Base-by-base conservation (phyloP, 2,329 filamentous ascomycete species). In the Lecanicillium sp. region DNA sequence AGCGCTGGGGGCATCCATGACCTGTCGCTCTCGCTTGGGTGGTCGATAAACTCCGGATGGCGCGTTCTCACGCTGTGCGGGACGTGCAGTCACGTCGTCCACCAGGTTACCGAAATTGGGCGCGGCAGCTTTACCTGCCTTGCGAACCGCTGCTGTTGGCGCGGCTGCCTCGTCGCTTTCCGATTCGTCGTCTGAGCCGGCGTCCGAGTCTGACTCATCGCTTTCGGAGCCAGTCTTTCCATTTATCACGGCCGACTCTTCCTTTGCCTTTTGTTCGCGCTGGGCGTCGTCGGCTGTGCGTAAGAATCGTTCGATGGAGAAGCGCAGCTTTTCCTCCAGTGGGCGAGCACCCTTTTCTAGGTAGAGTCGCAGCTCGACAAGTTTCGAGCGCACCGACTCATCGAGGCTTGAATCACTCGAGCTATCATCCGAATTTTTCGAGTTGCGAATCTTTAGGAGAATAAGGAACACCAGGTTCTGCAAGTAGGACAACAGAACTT, bases 301-400 rank as follows among this genome's bases (percentile, higher is more conserved):
- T 15, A 98, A 71, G 18, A 96, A 88, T 56, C 94, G 92, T 61
- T 97, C 90, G 53, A 98, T 87, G 58, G 96, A 89, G 62, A 96
- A 98, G 49, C 88, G 90, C 45, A 98, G 65, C 51, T 89, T 85
- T 49, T 84, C 83, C 62, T 98, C 94, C 13, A 97, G 66, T 0
- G 92, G 92, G 13, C 86, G 79, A 4, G 95, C 85, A 48, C 92
- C 94, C 57, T 88, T 88, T 55, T 98, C 94, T 2, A 98, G 70
- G 57, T 94, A 97, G 1, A 96, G 71, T n/a, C 90, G 78, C 37
- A 96, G 69, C 60, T 95, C 88, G 14, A 89, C 79, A n/a, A 98
- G 72, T 56, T 94, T 95, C 49, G 82, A 81, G 3, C 92, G 81
- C 0, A 89, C 81, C 2, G 82, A 72, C 22, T 63, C 58, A 35